Conservation (phyloP, 2,329 filamentous ascomycete species). For the Harringtonia lauricola region DNA sequence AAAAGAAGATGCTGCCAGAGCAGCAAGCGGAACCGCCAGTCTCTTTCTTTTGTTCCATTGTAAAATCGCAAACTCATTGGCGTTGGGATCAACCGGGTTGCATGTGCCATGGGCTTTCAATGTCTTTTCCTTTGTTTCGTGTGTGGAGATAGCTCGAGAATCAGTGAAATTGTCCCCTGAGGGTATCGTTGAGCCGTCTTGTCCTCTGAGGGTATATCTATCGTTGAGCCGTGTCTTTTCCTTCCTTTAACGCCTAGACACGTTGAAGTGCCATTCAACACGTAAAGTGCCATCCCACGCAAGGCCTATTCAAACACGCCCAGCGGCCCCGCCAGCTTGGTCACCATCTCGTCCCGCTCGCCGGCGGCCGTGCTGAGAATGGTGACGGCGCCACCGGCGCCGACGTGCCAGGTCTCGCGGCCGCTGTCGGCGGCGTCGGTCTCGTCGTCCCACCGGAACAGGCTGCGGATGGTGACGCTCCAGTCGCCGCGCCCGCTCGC, state of each 20-base stretch:
- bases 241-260: too few relatives aligned
- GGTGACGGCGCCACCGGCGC: conserved; percentile 85
- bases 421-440: conserved; percentile 15
- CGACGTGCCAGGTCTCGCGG: conserved; percentile 65
- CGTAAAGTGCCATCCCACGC: background rate
- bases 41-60: background rate
- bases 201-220: too few relatives aligned
- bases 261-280: too few relatives aligned
- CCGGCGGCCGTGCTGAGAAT: conserved; percentile 67
- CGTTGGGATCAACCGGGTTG: conserved; percentile 8
- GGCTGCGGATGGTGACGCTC: conserved; percentile 79
- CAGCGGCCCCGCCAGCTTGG: conserved; percentile 53
- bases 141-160: background rate
- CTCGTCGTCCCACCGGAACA: conserved; percentile 63
- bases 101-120: background rate
- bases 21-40: too few relatives aligned
- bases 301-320: conserved; percentile 34
- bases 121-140: background rate
- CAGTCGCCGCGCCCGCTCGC: conserved; percentile 78
- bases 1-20: too few relatives aligned
- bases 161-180: too few relatives aligned
- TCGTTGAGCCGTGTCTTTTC: too few relatives aligned
- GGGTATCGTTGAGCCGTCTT: too few relatives aligned
- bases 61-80: conserved; percentile 8
- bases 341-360: conserved; percentile 86